phyloP scores from a whole-genome alignment of 106 monocot genomes.

The Allium sativum region DNA sequence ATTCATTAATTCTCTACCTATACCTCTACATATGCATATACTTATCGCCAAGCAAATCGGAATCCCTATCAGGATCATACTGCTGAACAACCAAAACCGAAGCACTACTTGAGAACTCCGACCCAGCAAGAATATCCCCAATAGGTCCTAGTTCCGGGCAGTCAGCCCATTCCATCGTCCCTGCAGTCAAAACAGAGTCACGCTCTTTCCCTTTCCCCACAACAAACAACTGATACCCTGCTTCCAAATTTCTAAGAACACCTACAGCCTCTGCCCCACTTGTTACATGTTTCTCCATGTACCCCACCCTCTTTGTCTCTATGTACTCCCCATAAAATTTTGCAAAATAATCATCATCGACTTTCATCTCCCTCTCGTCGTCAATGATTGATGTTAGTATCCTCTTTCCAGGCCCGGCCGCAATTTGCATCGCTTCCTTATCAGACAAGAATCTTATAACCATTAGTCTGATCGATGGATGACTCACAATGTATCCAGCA shows the following conservation, averaged over 20 bases:
- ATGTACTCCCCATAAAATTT: slow-evolving; percentile 48
- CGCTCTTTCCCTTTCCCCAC: slow-evolving; percentile 2
- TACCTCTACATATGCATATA: background rate
- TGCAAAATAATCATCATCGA: slow-evolving; percentile 62
- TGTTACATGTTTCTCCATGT: slow-evolving; percentile 59
- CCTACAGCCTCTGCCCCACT: slow-evolving; percentile 52
- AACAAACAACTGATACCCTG: slow-evolving; percentile 25
- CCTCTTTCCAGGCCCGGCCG: slow-evolving; percentile 2
- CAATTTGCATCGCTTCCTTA: slow-evolving; percentile 5
- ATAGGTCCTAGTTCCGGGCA: slow-evolving; percentile 28
- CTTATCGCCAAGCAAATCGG: background rate
- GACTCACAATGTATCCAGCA: slow-evolving; percentile 30
- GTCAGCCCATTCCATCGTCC: slow-evolving; percentile 12
- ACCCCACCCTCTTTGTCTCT: slow-evolving; percentile 23
- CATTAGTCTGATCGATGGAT: slow-evolving; percentile 34
- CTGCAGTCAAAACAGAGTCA: slow-evolving; percentile 6
- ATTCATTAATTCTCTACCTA: no score
- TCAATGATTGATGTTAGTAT: slow-evolving; percentile 1
- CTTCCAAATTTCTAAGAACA: slow-evolving; percentile 26
- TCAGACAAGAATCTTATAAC: slow-evolving; percentile 50
- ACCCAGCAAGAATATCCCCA: slow-evolving; percentile 15
- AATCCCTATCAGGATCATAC: background rate
- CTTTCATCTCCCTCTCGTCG: slow-evolving; percentile 30
- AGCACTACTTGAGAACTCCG: slow-evolving; percentile 9
- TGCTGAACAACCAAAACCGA: slow-evolving; percentile 26